phyloP scores from a whole-genome alignment of 2,329 filamentous ascomycete genomes.

The Fusarium penzigii region DNA sequence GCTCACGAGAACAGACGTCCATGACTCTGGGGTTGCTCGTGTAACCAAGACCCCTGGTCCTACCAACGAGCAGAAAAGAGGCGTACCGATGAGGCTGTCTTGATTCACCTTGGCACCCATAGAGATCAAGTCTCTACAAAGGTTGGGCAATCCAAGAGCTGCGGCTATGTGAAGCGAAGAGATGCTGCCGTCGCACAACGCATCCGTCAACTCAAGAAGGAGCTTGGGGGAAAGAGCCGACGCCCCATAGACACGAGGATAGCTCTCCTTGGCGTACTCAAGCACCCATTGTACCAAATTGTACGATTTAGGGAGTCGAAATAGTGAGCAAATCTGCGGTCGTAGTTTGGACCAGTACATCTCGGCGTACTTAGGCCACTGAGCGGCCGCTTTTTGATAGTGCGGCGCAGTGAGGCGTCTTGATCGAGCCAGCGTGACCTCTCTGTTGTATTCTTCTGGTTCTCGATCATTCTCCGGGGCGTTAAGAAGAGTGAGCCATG shows the following conservation, averaged over 20 bases:
- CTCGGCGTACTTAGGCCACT: conserved; percentile 31
- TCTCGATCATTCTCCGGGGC: conserved; percentile 25
- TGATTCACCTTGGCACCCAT: conserved; percentile 23
- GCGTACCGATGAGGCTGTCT: conserved; percentile 29
- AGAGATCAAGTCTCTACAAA: conserved; percentile 30
- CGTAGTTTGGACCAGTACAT: conserved; percentile 31
- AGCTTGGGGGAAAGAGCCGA: conserved; percentile 22
- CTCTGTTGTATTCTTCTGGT: conserved; percentile 30
- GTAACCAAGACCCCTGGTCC: conserved; percentile 30
- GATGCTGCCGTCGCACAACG: conserved; percentile 29
- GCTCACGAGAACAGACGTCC: conserved; percentile 17
- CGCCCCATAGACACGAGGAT: conserved; percentile 26
- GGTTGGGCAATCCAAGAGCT: conserved; percentile 31
- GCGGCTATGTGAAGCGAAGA: conserved; percentile 38
- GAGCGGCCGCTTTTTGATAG: conserved; percentile 28
- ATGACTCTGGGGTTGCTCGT: conserved; percentile 21
- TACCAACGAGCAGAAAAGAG: conserved; percentile 37
- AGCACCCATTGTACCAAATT: conserved; percentile 40
- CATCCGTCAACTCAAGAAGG: conserved; percentile 32
- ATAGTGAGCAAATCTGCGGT: conserved; percentile 30
- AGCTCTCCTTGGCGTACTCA: conserved; percentile 34
- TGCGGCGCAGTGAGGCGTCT: conserved; percentile 24
- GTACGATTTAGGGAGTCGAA: conserved; percentile 25
- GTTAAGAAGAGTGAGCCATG: conserved; percentile 25
- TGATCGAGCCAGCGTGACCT: conserved; percentile 22